Base-by-base conservation (phyloP, 106 monocot genomes). In the Vanilla planifolia region DNA sequence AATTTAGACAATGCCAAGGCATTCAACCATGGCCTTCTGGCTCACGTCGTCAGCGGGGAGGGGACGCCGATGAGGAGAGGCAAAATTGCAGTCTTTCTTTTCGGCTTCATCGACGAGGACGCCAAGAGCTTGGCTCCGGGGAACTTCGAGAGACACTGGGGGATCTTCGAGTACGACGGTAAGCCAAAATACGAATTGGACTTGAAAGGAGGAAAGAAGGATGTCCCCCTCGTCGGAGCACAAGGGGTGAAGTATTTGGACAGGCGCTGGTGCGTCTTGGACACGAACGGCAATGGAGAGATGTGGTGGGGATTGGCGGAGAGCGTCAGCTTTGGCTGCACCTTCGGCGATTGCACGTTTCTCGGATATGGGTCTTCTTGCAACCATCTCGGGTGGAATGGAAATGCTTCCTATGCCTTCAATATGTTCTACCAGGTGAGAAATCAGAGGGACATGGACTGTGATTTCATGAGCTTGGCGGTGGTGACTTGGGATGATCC, bases 91-190 rank as follows among this genome's bases (percentile, higher is more conserved):
- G 73, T 63, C 3, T 80, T 80, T 53, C 62, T 85, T 3, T 85
- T 85, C 59, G 77, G 85, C 33, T 58, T 85, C 29, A 85, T 85
- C 24, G 80, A 85, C 30, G 80, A 85, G 67, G 85, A 85, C 33
- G 53, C 70, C 33, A 85, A 80, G 70, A 85, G 85, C 62, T 74
- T 80, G 51, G 80, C 77, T 51, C 80, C 85, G 2, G 85, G 85
- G 4, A 85, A 85, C 50, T 85, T 85, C 29, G 85, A 85, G 70
- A 59, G 85, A 44, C 85, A 85, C 48, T 85, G 85, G 85, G 80
- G 85, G 5, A 34, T 80, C 39, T 85, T 65, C 43, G 71, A 64
- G 0, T 71, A 65, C 6, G 78, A 83, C 25, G 74, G 82, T 15
- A 43, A 60, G 52, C 74, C 70, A 5, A 79, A 79, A 23, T 79